These are phyloP conservation scores for Lasiodiplodia theobromae DNA, from an alignment of 2,329 filamentous ascomycete genomes.

Conservation along the genomic window DNA sequence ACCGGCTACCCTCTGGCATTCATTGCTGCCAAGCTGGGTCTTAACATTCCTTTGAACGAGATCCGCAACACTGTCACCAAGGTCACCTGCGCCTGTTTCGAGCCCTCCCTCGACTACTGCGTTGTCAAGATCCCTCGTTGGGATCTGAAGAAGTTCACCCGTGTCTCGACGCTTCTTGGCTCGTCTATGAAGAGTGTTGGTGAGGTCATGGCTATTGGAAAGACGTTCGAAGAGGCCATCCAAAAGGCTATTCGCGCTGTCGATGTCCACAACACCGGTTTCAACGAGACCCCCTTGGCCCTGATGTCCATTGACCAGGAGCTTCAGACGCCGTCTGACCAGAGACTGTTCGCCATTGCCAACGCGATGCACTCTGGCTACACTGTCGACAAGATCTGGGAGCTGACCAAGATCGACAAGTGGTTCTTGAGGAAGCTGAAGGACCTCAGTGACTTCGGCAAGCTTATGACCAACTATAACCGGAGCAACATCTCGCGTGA, in stretches of 20 bases:
- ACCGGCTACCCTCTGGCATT: constrained; percentile 97
- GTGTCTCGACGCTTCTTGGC: constrained; percentile 92
- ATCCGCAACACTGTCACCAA: constrained; percentile 97
- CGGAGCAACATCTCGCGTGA: constrained; percentile 70
- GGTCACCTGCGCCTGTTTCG: constrained; percentile 95
- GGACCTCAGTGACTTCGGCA: constrained; percentile 87
- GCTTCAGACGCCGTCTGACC: constrained; percentile 95
- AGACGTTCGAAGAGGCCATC: constrained; percentile 97
- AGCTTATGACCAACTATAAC: constrained; percentile 73
- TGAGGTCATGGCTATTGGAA: constrained; percentile 97
- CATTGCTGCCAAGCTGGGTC: constrained; percentile 93
- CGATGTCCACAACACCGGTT: constrained; percentile 94
- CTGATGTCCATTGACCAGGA: constrained; percentile 97
- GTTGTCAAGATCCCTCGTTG: constrained; percentile 99
- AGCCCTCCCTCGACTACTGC: constrained; percentile 96
- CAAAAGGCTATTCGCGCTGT: constrained; percentile 97
- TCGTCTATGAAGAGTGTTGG: constrained; percentile 99
- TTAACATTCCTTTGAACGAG: constrained; percentile 93
- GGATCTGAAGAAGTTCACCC: constrained; percentile 98
- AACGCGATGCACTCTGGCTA: constrained; percentile 97
- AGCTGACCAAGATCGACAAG: constrained; percentile 97
- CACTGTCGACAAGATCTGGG: constrained; percentile 95
- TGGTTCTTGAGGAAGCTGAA: constrained; percentile 97
- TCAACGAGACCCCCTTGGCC: constrained; percentile 82
- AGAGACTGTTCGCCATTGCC: constrained; percentile 95